Percentiles rank a stretch among this genome's conserved stretches.
Evolutionary conservation across 1,284 basidiomycete species (phyloP).

Genomic region (Farysia itapuensis): DNA sequence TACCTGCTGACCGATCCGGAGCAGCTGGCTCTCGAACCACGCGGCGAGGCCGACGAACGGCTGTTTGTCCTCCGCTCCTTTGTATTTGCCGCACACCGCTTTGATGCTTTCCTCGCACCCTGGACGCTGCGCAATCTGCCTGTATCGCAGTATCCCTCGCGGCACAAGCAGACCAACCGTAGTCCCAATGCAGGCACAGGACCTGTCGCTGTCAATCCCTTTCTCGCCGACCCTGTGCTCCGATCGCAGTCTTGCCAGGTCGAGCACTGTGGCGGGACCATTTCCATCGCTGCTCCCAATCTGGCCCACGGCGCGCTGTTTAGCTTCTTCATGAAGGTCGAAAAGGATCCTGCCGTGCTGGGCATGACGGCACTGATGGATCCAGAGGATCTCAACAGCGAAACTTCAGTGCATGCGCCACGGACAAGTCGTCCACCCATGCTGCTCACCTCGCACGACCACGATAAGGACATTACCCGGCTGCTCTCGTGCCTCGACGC

Average conservation of each 20-base stretch:
- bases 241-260: constrained; percentile 58
- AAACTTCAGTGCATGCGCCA: constrained; percentile 14
- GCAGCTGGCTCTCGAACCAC: constrained; percentile 53
- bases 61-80: constrained; percentile 65
- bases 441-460: constrained; percentile 34
- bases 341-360: constrained; percentile 55
- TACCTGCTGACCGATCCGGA: constrained; percentile 61
- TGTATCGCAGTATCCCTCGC: neutral
- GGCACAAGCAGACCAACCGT: neutral
- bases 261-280: constrained; percentile 58
- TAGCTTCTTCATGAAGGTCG: constrained; percentile 60
- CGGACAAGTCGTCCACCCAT: constrained; percentile 18
- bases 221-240: constrained; percentile 62
- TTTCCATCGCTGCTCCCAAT: constrained; percentile 54
- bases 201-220: constrained; percentile 50
- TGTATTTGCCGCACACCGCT: constrained; percentile 65
- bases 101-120: constrained; percentile 64
- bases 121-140: constrained; percentile 61
- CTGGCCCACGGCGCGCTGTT: constrained; percentile 59
- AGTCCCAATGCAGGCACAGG: neutral
- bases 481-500: constrained; percentile 58
- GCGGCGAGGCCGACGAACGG: constrained; percentile 63
- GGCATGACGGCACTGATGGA: constrained; percentile 29
- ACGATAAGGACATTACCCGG: constrained; percentile 45
- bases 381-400: constrained; percentile 8